phyloP scores from a whole-genome alignment of 768 basidiomycete species.

The Crassisporium funariophilum region DNA sequence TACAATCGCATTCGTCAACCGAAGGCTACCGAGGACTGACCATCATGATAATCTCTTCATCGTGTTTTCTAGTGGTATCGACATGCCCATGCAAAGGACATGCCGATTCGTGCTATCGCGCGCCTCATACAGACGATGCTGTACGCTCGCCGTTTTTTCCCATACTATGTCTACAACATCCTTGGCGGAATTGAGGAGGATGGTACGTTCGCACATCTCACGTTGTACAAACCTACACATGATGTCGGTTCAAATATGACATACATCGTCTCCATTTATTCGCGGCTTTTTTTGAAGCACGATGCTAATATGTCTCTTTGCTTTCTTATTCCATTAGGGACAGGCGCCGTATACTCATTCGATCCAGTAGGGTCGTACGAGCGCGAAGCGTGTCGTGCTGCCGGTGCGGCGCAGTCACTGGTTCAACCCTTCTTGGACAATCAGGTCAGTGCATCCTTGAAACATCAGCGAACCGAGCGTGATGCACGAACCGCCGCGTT shows the following conservation, averaged over 20 bases:
- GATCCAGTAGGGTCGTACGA: slow-evolving; percentile 99
- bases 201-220: slow-evolving; percentile 54
- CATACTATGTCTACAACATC: slow-evolving; percentile 97
- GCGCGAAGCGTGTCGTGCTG: slow-evolving; percentile 94
- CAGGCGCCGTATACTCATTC: slow-evolving; percentile 99
- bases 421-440: slow-evolving; percentile 99
- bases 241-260: slow-evolving; percentile 12
- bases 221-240: slow-evolving; percentile 2
- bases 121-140: slow-evolving; percentile 98
- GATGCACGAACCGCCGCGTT: slow-evolving; percentile 21
- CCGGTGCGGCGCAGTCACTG: slow-evolving; percentile 91
- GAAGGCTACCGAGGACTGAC: too few species aligned
- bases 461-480: slow-evolving; percentile 23
- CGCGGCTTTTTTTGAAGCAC: slow-evolving; percentile 10
- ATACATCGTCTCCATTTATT: slow-evolving; percentile 12
- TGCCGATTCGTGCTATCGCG: slow-evolving; percentile 97
- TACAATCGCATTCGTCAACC: slow-evolving; percentile 2
- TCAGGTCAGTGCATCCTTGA: slow-evolving; percentile 64
- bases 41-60: slow-evolving; percentile 3
- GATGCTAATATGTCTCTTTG: slow-evolving; percentile 15
- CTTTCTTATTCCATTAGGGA: slow-evolving; percentile 52
- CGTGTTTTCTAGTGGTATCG: slow-evolving; percentile 80
- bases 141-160: slow-evolving; percentile 95
- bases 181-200: slow-evolving; percentile 96
- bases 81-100: slow-evolving; percentile 95